Evolutionary conservation across 1,284 basidiomycete genomes (phyloP), one percentile per base, ranked within the genome.

Genomic region (Xerocomus minutiporus): DNA sequence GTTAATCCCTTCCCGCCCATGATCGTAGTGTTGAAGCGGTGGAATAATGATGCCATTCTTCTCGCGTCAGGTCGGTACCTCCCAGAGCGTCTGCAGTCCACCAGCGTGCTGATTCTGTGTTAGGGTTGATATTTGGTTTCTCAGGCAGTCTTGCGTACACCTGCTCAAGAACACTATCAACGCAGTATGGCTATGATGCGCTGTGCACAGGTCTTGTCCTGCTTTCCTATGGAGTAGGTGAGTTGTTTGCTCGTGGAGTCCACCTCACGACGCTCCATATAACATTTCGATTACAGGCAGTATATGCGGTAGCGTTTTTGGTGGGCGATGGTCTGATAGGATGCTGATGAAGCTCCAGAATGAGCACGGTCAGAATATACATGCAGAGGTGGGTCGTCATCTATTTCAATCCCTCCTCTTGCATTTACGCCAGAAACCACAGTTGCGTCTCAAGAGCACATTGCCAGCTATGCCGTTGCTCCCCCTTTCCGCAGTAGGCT

Each of bases 301-400:
- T 58, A 75, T 91, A 40, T 61, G 72, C 1, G 92, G 92, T 5
- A 87, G 84, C 51, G 59, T 93, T 9, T 58, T 87, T 0, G 93
- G 92, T 8, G 93, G 93, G 0, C 73, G 82, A n/a, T 91, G 83
- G 73, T 90, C 86, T 2, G 93, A 96, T 66, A 68, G 71, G 48
- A 75, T 81, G 31, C 73, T 93, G 28, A 64, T 67, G 2, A 72
- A 73, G 38, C 67, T 87, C 41, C 86, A 81, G 57, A 75, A 69
- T 31, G 70, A 73, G 46, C 84, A 88, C 57, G 82, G 79, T 1
- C 88, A 85, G 1, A 72, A 76, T 29, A 74, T 75, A 35, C 72
- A 75, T 51, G 80, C 89, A 9, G 91, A 93, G 77, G 88, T 84
- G 53, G 62, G 71, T 4, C 43, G 4, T 15, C 31, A 26, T 31